Conservation (phyloP, 352 stramenopile species). For the Pythium periplocum region DNA sequence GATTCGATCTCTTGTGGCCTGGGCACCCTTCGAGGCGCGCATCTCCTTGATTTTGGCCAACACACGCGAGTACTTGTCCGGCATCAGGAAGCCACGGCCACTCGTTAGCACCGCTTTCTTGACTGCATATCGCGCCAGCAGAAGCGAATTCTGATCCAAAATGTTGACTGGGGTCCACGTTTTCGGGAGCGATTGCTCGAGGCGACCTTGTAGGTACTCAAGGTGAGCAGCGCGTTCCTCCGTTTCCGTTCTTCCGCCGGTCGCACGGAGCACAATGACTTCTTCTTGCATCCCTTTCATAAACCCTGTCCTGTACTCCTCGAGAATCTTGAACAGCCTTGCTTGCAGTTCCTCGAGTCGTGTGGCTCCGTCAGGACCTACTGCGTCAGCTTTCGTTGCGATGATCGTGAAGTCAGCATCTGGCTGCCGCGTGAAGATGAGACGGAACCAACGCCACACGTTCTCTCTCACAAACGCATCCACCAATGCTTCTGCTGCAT, state of each 20-base stretch:
- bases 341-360: too few relatives aligned
- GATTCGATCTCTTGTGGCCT: neutral
- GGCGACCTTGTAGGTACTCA: too few relatives aligned
- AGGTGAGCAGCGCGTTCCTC: too few relatives aligned
- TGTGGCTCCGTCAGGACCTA: too few relatives aligned
- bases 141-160: too few relatives aligned
- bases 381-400: conserved; percentile 7
- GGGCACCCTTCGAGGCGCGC: neutral
- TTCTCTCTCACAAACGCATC: conserved; percentile 6
- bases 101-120: conserved; percentile 1
- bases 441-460: conserved; percentile 4
- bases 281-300: too few relatives aligned
- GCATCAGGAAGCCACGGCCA: conserved; percentile 5
- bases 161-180: too few relatives aligned
- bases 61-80: conserved; percentile 4
- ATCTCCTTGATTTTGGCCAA: neutral
- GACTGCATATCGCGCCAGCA: neutral
- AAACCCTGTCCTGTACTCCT: too few relatives aligned
- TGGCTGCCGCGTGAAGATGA: conserved; percentile 7
- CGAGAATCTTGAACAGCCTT: too few relatives aligned
- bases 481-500: neutral
- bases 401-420: conserved; percentile 14
- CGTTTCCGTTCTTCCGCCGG: too few relatives aligned
- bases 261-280: too few relatives aligned
- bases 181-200: too few relatives aligned